Evolutionary conservation across 2,329 filamentous ascomycete genomes (phyloP).

Genomic region (Fusarium haematococcum): DNA sequence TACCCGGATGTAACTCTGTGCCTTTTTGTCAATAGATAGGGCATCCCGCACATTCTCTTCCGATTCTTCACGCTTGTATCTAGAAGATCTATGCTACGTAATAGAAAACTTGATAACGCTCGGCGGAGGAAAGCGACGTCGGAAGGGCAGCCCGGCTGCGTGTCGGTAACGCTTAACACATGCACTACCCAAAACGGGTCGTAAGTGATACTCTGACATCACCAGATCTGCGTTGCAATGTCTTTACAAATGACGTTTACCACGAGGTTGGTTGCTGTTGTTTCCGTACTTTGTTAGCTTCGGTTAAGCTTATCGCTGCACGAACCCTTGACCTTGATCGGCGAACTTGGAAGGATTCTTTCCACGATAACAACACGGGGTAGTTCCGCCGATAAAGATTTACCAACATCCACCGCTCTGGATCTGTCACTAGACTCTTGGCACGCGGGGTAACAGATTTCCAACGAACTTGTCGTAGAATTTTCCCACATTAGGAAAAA

Average conservation of each 20-base stretch:
- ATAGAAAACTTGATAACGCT: neutral
- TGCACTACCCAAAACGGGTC: neutral
- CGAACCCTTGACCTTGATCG: neutral
- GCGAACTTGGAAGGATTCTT: neutral
- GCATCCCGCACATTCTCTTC: neutral
- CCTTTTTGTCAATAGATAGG: neutral
- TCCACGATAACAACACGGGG: neutral
- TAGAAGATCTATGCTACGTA: neutral
- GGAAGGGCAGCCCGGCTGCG: neutral
- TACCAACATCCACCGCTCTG: neutral
- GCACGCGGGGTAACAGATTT: neutral
- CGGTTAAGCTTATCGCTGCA: neutral
- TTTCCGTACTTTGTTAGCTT: neutral
- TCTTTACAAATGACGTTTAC: neutral
- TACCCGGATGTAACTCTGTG: neutral
- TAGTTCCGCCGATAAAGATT: neutral
- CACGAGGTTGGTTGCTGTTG: neutral
- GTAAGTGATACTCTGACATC: neutral
- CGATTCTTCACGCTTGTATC: neutral
- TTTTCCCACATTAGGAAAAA: neutral
- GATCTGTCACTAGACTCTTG: slow-evolving; percentile 1
- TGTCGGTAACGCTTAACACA: neutral
- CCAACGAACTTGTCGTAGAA: neutral
- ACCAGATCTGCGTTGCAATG: neutral
- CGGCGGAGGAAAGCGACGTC: neutral